phyloP scores from a whole-genome alignment of 192 early-diverging fungal genomes.

The Borealophlyctis nickersoniae region DNA sequence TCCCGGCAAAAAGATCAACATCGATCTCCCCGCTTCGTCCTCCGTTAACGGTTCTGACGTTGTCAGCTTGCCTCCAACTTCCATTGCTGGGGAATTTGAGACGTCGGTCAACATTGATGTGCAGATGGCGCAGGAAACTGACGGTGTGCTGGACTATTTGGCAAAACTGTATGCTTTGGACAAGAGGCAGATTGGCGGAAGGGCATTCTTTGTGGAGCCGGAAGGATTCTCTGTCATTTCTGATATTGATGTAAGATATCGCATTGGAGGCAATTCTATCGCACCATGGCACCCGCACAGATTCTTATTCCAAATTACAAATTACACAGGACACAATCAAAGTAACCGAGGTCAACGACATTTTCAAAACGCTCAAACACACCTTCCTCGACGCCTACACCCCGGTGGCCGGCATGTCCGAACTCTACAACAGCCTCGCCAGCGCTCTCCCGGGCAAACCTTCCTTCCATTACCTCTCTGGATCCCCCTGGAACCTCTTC shows the following conservation, averaged over 20 bases:
- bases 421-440: constrained; percentile 14
- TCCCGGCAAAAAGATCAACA: constrained; percentile 1
- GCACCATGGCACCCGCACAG: no score
- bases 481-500: constrained; percentile 29
- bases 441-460: constrained; percentile 8
- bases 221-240: constrained; percentile 18
- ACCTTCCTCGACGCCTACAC: constrained; percentile 20
- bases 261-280: no score
- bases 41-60: constrained; percentile 1
- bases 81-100: constrained; percentile 5
- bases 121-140: not conserved
- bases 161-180: not conserved
- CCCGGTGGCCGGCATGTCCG: constrained; percentile 13
- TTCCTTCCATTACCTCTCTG: constrained; percentile 28
- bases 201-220: not conserved
- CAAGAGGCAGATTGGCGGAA: constrained; percentile 5
- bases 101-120: not conserved
- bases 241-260: constrained; percentile 29
- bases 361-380: constrained; percentile 8
- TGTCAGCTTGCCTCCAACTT: not conserved
- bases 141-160: not conserved
- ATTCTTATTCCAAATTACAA: no score
- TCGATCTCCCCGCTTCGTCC: constrained; percentile 8
- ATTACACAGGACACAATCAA: constrained; percentile 33
- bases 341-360: constrained; percentile 21